Base-by-base conservation (phyloP, 768 basidiomycete species). In the Terana coerulea region DNA sequence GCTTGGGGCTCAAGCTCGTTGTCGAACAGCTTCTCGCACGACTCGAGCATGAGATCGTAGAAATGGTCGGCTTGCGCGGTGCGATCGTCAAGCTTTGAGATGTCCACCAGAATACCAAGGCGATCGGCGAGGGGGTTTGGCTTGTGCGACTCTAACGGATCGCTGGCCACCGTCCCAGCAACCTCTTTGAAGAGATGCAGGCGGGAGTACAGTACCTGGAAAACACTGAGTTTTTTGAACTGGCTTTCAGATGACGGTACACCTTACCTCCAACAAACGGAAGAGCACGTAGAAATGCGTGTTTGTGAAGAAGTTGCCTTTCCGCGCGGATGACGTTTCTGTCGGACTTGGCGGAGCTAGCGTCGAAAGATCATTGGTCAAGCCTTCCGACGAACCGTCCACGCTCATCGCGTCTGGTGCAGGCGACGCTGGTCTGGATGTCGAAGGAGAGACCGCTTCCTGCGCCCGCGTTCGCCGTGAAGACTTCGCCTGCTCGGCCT, bases 1-100 rank as follows among this genome's bases (percentile, higher is more conserved):
- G 75, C 78, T 36, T 75, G 71, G 57, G 86, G 86, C 60, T 99
- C 97, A 21, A 98, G 75, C 64, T 97, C 91, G 57, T 88, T 89
- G 62, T 95, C 95, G 58, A 98, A 97, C 39, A 98, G 67, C 53
- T 84, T 79, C 66, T 99, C 97, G 64, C 90, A 91, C 3, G 88
- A 83, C 52, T 87, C 88, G 14, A 99, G 76, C 60, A 94, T 71
- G 49, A 93, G 75, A 42, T 86, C 84, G 59, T 98, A 98, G 59
- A 82, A 90, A 58, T 88, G 82, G 25, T 77, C 77, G 4, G 82
- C 76, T 10, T 80, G 73, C 17, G 77, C 67, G 21, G 64, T 52
- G 1, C 48, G 55, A 12, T 59, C 61, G 12, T 61, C 59, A 12
- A 60, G 42, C 43, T 57, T 60, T 24, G 50, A 52, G 3, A 62